Evolutionary conservation across 2,329 filamentous ascomycete genomes (phyloP), one percentile per base, ranked within the genome.

Genomic region (Triangularia verruculosa): DNA sequence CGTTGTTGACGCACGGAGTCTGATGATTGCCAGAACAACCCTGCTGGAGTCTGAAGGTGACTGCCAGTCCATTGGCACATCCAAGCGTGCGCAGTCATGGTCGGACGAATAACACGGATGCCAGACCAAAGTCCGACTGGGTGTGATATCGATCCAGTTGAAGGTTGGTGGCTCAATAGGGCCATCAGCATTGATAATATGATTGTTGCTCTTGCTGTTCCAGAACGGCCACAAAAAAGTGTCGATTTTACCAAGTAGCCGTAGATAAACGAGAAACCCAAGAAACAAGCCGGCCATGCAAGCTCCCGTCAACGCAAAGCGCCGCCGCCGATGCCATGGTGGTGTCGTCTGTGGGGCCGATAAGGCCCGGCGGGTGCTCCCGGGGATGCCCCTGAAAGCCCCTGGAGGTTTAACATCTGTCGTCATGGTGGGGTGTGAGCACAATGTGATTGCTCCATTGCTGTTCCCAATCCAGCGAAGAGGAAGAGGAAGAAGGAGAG

Each of bases 1-100:
- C 3, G 32, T 54, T 12, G 72, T 67, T 0, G 69, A 71, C 4
- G 77, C 77, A n/a, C 70, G 72, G 4, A 77, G 73, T 9, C 76
- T 74, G n/a, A 75, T 74, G n/a, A 79, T 66, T 20, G 76, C 76
- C 1, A 79, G 61, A 5, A 75, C 62, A 6, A 77, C 76, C 2
- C 75, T 72, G 17, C 72, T 63, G 11, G 72, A 66, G 8, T 76
- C 70, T 1, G 72, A 72, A 0, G 77, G 77, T 7, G 74, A 68
- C 1, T 74, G 73, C 77, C 77, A 79, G 71, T 79, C 76, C 70
- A 78, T 74, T 0, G 77, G 77, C n/a, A 78, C 66, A 34, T 77
- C 73, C 6, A 78, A 70, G 1, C 77, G 70, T 1, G 76, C 75
- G 62, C 77, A 78, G 63, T 78, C 76, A 57, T 73, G 6, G 64